Base-by-base conservation (phyloP, 352 stramenopile species). In the Pythium vanterpoolii region DNA sequence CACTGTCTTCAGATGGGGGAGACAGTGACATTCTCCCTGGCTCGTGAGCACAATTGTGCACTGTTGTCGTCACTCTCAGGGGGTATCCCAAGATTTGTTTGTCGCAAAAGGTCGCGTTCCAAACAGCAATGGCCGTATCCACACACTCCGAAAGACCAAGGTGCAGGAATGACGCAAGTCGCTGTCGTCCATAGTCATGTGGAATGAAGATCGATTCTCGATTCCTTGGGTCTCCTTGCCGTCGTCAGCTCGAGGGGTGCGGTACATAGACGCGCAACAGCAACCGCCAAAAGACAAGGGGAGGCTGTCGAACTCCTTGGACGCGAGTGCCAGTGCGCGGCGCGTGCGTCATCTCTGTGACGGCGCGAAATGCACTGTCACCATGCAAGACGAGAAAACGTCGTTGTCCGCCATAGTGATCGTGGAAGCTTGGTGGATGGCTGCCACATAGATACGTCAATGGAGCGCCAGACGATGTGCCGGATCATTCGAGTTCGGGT, bases 321-420 rank as follows among this genome's bases (percentile, higher is more conserved):
- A n/a, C 16, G 46, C 28, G 27, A 53, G 30, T 31, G 47, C 47
- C 47, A 55, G 46, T 40, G 49, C 33, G 49, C 36, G 49, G 31
- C 49, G 50, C 50, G 31, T 34, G 50, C 50, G 50, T 57, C 33
- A 57, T 45, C 50, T 57, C 34, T 57, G 50, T 24, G 50, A 57
- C 50, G 45, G 40, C 21, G 48, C 48, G n/a, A n/a, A 46, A n/a
- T 40, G n/a, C 9, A 5, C 4, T n/a, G 21, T n/a, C 4, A 43
- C 52, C 24, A 39, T 19, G 11, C 3, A 13, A 5, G 36, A 21
- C 21, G 50, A 58, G 36, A 58, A 18, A 16, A 48, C 39, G 26
- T 38, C 50, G 50, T 24, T 58, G 36, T n/a, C n/a, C n/a, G n/a
- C n/a, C n/a, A n/a, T n/a, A n/a, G n/a, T n/a, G n/a, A n/a, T n/a